A percentile compares a stretch with the other conserved stretches of the same genome.
Evolutionary conservation across 176 grass and related monocot genomes (phyloP).

Genomic region (Avena eriantha): DNA sequence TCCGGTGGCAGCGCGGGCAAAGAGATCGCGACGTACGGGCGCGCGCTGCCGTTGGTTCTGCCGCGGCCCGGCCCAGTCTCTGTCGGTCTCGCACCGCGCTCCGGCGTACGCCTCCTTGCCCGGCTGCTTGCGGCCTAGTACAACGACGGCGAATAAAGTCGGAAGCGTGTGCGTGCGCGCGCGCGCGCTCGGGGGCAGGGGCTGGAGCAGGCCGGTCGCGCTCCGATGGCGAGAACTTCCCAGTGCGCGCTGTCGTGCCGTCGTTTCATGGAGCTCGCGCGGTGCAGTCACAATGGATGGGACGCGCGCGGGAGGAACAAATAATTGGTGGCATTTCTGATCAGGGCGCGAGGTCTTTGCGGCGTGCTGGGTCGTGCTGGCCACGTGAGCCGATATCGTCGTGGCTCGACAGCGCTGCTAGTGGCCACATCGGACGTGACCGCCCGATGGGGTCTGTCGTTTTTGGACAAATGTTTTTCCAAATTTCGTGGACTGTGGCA

Average conservation of each 20-base stretch:
- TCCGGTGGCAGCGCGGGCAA: constrained; percentile 24
- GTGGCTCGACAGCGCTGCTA: neutral
- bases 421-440: constrained; percentile 28
- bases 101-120: neutral
- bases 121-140: neutral
- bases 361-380: constrained; percentile 2
- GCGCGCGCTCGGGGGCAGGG: no score
- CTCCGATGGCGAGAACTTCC: neutral
- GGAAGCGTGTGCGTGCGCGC: neutral
- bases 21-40: constrained; percentile 34
- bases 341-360: neutral
- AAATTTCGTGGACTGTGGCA: neutral
- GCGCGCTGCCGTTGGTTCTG: constrained; percentile 35
- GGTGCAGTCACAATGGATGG: neutral
- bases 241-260: neutral
- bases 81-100: neutral
- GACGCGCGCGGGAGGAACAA: neutral
- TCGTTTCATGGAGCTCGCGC: neutral
- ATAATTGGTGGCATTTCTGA: constrained; percentile 18
- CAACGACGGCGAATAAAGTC: constrained; percentile 9
- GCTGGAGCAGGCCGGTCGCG: neutral
- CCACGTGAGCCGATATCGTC: constrained; percentile 5
- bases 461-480: neutral
- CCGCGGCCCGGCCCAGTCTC: neutral
- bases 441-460: neutral